Conservation (phyloP, 352 stramenopile species). For the Thalassiosira pacifica region DNA sequence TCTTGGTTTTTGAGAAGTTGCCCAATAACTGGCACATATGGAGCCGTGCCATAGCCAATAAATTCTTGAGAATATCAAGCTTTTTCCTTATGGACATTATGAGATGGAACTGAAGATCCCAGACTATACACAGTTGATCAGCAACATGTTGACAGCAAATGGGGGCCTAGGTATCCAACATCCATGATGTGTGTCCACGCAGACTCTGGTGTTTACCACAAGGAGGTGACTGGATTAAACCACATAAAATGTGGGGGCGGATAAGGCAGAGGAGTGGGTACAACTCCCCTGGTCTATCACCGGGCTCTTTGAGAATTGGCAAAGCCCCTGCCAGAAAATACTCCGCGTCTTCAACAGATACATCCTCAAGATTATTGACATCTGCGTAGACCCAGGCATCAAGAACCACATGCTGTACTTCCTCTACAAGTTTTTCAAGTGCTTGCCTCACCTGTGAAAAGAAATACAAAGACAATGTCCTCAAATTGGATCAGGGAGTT, state of each 20-base stretch:
- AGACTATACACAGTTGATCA: conserved; percentile 18
- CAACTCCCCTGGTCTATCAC: conserved; percentile 19
- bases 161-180: conserved; percentile 36
- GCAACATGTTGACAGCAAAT: conserved; percentile 9
- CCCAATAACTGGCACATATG: conserved; percentile 33
- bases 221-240: conserved; percentile 6
- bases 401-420: neutral
- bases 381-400: neutral
- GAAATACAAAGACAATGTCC: too few relatives aligned
- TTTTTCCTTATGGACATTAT: neutral
- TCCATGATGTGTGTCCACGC: conserved; percentile 19
- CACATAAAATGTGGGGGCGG: neutral
- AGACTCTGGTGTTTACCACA: conserved; percentile 9
- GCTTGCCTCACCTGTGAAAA: too few relatives aligned
- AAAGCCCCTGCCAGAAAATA: neutral
- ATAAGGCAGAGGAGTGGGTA: neutral
- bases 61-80: neutral
- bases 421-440: too few relatives aligned
- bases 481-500: too few relatives aligned
- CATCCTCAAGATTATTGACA: neutral
- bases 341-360: conserved; percentile 16
- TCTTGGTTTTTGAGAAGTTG: too few relatives aligned
- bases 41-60: neutral
- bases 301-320: conserved; percentile 8
- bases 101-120: neutral